Conservation (phyloP, 164 flowering plant species). For the Paratinospora sagittata region DNA sequence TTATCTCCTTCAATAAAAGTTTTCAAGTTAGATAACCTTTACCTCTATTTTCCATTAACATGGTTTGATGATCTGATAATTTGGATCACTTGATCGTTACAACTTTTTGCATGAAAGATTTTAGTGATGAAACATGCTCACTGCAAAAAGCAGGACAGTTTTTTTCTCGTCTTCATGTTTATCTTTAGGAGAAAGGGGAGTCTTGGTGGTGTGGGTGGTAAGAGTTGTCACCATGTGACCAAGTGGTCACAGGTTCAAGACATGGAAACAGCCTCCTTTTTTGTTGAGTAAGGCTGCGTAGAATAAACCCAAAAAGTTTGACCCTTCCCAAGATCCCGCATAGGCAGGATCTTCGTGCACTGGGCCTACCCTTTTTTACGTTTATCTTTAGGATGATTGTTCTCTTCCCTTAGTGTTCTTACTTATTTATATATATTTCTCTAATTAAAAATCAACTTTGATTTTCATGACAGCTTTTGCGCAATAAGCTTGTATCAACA, state of each 20-base stretch:
- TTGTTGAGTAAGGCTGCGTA: no score
- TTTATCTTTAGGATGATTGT: no score
- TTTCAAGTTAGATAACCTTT: not conserved
- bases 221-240: no score
- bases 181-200: no score
- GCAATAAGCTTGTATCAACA: constrained; percentile 75
- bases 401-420: not conserved
- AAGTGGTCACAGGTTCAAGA: no score
- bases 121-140: not conserved
- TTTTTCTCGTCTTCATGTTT: no score
- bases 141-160: not conserved
- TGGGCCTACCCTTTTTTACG: no score
- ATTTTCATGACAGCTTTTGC: constrained; percentile 51
- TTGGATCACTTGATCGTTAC: not conserved
- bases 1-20: not conserved
- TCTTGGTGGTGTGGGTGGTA: no score
- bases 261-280: no score
- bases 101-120: not conserved
- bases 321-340: no score
- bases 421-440: not conserved
- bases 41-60: not conserved
- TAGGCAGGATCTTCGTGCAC: no score
- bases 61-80: not conserved
- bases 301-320: no score
- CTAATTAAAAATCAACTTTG: not conserved